A percentile compares a stretch with the other conserved stretches of the same genome.
phyloP scores from a whole-genome alignment of 2,329 filamentous ascomycete species.

The Hysterium pulicare region DNA sequence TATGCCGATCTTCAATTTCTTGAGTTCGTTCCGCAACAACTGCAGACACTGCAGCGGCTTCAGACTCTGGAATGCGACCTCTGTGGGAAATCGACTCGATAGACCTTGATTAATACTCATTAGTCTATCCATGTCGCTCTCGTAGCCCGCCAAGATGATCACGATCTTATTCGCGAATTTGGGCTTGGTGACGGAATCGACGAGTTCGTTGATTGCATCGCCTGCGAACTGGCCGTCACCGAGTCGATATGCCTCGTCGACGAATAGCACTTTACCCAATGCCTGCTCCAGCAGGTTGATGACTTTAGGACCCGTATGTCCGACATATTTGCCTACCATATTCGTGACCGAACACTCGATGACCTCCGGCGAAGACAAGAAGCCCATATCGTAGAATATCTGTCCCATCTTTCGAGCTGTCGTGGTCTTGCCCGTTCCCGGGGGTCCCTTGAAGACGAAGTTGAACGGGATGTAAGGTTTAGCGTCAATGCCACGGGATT shows the following conservation, averaged over 20 bases:
- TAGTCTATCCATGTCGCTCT: conserved; percentile 58
- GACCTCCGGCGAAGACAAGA: conserved; percentile 56
- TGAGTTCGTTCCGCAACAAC: conserved; percentile 34
- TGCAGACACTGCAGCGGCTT: conserved; percentile 16
- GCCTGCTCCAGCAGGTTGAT: conserved; percentile 55
- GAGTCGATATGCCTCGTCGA: conserved; percentile 67
- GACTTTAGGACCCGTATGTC: conserved; percentile 65
- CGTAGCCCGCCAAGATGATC: conserved; percentile 65
- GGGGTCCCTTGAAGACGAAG: conserved; percentile 62
- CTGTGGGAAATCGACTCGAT: conserved; percentile 59
- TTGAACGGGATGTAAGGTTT: conserved; percentile 57
- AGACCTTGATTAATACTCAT: conserved; percentile 58
- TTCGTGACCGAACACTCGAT: conserved; percentile 64
- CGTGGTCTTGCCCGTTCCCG: conserved; percentile 66
- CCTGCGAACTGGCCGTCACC: conserved; percentile 53
- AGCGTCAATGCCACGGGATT: conserved; percentile 49
- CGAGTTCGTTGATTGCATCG: conserved; percentile 48
- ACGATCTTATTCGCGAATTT: conserved; percentile 57
- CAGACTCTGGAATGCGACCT: conserved; percentile 50
- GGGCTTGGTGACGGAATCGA: conserved; percentile 49
- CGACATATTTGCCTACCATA: conserved; percentile 62
- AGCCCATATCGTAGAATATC: conserved; percentile 67
- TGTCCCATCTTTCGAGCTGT: conserved; percentile 67
- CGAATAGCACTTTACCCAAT: conserved; percentile 61
- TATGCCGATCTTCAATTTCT: conserved; percentile 11